Evolutionary conservation across 345 rosid genomes (phyloP).

Genomic region (Sonneratia caseolaris): DNA sequence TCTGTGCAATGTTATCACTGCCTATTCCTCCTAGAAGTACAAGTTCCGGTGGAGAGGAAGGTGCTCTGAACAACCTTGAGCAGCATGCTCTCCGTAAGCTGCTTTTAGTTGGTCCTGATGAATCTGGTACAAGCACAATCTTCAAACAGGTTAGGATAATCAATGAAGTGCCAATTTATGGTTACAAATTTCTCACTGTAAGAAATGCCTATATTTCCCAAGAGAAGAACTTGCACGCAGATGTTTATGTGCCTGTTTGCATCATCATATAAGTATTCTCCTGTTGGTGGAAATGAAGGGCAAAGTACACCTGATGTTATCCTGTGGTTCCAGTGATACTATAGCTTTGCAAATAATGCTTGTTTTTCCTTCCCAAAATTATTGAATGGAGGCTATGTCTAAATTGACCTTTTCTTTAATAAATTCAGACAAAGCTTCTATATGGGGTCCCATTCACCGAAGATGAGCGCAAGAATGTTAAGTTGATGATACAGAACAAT

Average conservation of each 20-base stretch:
- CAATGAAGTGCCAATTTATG: neutral
- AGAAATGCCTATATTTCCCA: neutral
- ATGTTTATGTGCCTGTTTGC: neutral
- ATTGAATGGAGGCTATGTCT: neutral
- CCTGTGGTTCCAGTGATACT: too few relatives aligned
- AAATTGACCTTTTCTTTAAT: neutral
- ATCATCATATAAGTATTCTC: neutral
- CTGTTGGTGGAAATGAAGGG: neutral
- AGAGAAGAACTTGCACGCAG: neutral
- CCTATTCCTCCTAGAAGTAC: conserved; percentile 43
- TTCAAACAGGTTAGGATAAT: conserved; percentile 59
- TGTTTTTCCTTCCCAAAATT: neutral
- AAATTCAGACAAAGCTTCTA: conserved; percentile 67
- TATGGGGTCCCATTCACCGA: conserved; percentile 65
- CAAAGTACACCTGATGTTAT: neutral
- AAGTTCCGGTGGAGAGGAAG: conserved; percentile 26
- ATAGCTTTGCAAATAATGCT: too few relatives aligned
- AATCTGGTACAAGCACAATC: conserved; percentile 77
- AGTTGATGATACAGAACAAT: conserved; percentile 66
- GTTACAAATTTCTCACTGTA: neutral
- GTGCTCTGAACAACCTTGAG: conserved; percentile 8
- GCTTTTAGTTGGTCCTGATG: conserved; percentile 62
- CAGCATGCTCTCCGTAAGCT: conserved; percentile 34
- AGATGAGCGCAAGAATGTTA: conserved; percentile 59
- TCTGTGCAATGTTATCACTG: conserved; percentile 40